These are phyloP conservation scores for Casuarina cunninghamiana DNA, from an alignment of 306 rosid genomes.

Conservation along the genomic window DNA sequence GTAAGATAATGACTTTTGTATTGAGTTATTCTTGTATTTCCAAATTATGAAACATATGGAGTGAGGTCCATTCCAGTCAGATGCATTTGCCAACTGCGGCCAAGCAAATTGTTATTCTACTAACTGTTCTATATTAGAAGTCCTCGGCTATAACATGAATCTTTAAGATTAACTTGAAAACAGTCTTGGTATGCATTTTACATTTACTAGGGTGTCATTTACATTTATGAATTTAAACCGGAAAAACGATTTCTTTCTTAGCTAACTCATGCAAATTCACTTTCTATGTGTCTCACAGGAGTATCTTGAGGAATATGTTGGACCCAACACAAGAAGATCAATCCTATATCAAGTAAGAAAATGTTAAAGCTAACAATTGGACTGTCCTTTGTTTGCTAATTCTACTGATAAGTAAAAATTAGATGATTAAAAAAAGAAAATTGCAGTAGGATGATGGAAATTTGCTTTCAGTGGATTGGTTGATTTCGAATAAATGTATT, in stretches of 20 bases:
- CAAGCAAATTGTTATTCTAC: no score
- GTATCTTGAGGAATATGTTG: constrained; percentile 85
- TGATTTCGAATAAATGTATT: background rate
- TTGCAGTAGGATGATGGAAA: constrained; percentile 6
- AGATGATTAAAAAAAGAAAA: background rate
- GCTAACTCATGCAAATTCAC: constrained; percentile 15
- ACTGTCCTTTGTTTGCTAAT: background rate
- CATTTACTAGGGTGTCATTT: constrained; percentile 3
- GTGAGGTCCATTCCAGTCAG: no score
- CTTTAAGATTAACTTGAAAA: constrained; percentile 11
- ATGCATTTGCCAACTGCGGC: no score
- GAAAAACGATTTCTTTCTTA: constrained; percentile 3
- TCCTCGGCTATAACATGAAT: constrained; percentile 3
- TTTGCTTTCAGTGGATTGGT: constrained; percentile 12
- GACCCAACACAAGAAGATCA: constrained; percentile 65
- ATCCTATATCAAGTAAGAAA: constrained; percentile 70
- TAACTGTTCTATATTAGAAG: background rate
- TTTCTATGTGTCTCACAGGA: constrained; percentile 58
- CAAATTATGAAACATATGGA: no score
- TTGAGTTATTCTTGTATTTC: no score
- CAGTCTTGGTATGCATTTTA: background rate
- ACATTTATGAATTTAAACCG: constrained; percentile 5
- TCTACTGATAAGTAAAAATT: background rate
- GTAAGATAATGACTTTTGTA: no score
- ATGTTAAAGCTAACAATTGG: constrained; percentile 14